Evolutionary conservation across 306 rosid species (phyloP), one percentile per base, ranked within the genome.

Genomic region (Fragaria nilgerrensis): DNA sequence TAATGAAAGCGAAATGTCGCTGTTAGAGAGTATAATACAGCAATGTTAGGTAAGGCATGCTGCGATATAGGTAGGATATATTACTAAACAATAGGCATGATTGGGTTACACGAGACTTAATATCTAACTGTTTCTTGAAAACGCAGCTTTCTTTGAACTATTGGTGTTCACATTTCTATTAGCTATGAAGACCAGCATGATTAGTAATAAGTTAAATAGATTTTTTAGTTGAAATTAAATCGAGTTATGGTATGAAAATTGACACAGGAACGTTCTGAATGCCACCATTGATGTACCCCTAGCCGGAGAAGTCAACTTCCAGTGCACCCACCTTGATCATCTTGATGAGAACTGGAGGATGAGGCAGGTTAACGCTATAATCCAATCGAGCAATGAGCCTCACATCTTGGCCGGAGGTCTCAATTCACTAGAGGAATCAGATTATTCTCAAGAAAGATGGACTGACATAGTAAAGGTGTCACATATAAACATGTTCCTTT

Each of bases 401-500:
- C 97, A 96, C 77, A 91, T 96, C 72, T 85, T 96, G 80, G 90
- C 89, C 14, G 99, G 99, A 75, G 97, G 90, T 43, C 93, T 96
- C 53, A 96, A 96, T 80, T 88, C 97, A 49, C 92, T 96, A 0
- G 94, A 96, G 4, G 95, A 86, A 83, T 85, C 99, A 0, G 99
- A 92, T 79, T 96, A 96, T 78, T 96, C 97, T 5, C 90, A 86
- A 82, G 92, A 96, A 82, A 89, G 99, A 82, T 96, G 99, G 99
- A 87, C 89, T 70, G 98, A 96, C 81, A 96, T 96, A 67, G 90
- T 92, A n/a, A 95, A 90, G 92, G 97, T 94, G 58, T 17, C 23
- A 27, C 70, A 61, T 44, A 47, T 25, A 25, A 44, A 22, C 47
- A 16, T 29, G 23, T 70, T 70, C 49, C 62, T 13, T 27, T 0